These are phyloP conservation scores for Flaveria ramosissima DNA, from an alignment of 129 eudicot genomes.

Conservation along the genomic window DNA sequence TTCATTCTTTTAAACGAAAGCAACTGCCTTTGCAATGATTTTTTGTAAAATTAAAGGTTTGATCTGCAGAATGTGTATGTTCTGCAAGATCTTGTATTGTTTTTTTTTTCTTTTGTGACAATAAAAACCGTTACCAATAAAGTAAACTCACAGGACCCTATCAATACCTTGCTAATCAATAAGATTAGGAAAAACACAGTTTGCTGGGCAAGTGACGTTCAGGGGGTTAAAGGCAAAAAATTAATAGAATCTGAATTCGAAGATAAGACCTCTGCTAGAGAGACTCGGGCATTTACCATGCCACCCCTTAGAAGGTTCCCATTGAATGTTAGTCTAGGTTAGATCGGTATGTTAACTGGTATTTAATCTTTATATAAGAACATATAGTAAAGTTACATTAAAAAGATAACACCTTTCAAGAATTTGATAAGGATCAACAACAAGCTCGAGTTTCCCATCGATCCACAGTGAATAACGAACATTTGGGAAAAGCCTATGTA, in stretches of 20 bases:
- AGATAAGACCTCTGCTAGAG: too few species aligned
- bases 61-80: background rate
- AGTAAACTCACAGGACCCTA: too few species aligned
- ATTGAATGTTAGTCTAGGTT: too few species aligned
- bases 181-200: background rate
- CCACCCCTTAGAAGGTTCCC: too few species aligned
- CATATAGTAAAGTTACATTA: background rate
- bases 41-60: background rate
- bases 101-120: too few species aligned
- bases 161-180: too few species aligned
- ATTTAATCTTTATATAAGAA: background rate
- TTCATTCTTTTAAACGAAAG: constrained; percentile 5
- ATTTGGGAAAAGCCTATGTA: constrained; percentile 88
- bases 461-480: constrained; percentile 93
- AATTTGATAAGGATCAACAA: constrained; percentile 91
- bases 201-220: background rate
- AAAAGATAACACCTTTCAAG: constrained; percentile 74
- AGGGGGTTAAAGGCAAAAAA: background rate
- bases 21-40: constrained; percentile 16
- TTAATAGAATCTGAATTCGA: background rate
- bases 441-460: constrained; percentile 97
- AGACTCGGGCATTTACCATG: too few species aligned
- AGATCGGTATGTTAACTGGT: background rate
- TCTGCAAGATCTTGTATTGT: background rate
- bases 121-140: too few species aligned